Base-by-base conservation (phyloP, 805 yeast genomes). In the Candida anglica region DNA sequence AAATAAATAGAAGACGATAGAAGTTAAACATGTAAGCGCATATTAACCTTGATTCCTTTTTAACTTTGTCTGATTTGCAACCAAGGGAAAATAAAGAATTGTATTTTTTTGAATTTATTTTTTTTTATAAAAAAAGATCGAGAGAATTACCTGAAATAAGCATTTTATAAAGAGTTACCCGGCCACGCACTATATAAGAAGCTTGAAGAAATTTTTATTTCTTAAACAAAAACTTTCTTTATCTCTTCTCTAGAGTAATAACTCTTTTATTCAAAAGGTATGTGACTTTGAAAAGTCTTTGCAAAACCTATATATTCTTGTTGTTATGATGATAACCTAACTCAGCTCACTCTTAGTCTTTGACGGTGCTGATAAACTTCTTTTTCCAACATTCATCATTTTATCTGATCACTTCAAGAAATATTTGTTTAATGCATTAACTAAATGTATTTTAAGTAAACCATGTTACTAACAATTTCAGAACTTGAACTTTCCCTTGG, bases 261-360 rank as follows among this genome's bases (percentile, higher is more conserved):
- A 30, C 13, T 19, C 6, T n/a, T 24, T 30, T 11, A 30, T 11
- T 16, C 14, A 22, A 21, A 16, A 19, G 9, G 22, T 28, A 19
- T n/a, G 24, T 28, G 6, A 16, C 15, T 15, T 16, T 16, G 9
- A 19, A 15, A 16, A 6, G 20, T 16, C 41, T 27, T 4, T 37
- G 19, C n/a, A 37, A 6, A 2, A 48, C 34, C 48, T 50, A 46
- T 2, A 36, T 33, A 27, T 37, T 4, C 19, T 32, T 36, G 54
- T 55, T 42, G 47, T 65, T 49, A 58, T 68, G 77, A 71, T 71
- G 77, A 71, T 52, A 70, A 62, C 66, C 59, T 63, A 52, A 66
- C 77, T 71, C 77, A 71, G 77, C 77, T 71, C 77, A 71, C 77
- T 71, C 77, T 51, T 66, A 71, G 67, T 58, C 49, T 47, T 41